Evolutionary conservation across 257 asterid species (phyloP), one percentile per base, ranked within the genome.

Genomic region (Plectranthus barbatus): DNA sequence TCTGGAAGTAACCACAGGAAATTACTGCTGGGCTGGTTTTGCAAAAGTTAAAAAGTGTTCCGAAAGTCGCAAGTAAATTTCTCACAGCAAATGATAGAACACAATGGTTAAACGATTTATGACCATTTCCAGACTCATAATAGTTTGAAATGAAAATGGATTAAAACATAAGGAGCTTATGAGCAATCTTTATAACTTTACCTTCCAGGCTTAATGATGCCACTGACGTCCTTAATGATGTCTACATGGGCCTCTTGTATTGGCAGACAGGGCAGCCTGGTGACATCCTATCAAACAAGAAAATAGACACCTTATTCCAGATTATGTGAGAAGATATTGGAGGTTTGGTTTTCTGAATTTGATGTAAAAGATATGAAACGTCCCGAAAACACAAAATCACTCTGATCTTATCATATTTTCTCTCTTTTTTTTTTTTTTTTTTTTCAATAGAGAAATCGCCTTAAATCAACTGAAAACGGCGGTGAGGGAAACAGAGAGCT

Each of bases 141-240:
- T 56, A 19, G 9, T 36, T 17, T 10, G 62, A 14, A 34, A 56
- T 4, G 29, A 12, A 33, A 15, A 55, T 1, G 3, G 11, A 14
- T 31, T 5, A 34, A 34, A 56, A 3, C 47, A 2, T 3, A 9
- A 4, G 1, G 47, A 56, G 45, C 18, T 17, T 18, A 15, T 6
- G 15, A 4, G 10, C 62, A 56, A 36, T 56, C 31, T 9, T 13
- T 18, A 33, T 57, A 57, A 18, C 42, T 51, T 53, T 78, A 86
- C 95, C 91, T 80, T 70, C 95, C 83, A 14, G 95, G 95, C 72
- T 75, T 73, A 55, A 86, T 78, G 74, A 74, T 51, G 49, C 95
- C 87, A 40, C 86, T 78, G 15, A 75, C 81, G 58, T 70, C 81
- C 17, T 79, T 66, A 29, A 82, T 69, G 64, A 86, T 82, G 69